These are phyloP conservation scores for Nakataea oryzae DNA, from an alignment of 2,329 filamentous ascomycete species.

Conservation along the genomic window DNA sequence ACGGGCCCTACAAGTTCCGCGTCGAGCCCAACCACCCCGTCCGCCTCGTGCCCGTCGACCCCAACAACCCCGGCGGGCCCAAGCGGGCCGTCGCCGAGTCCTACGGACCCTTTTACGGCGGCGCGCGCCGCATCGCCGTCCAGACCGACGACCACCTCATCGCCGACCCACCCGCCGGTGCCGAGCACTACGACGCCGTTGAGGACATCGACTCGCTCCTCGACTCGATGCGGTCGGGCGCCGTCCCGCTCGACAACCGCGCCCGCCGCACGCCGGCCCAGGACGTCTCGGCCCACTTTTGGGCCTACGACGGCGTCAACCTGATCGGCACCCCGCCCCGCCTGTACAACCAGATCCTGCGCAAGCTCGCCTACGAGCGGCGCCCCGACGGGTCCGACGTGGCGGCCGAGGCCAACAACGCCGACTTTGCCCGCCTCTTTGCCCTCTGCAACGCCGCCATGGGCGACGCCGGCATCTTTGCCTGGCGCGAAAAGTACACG, in stretches of 20 bases:
- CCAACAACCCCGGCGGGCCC: conserved; percentile 3
- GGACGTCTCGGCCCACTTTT: conserved; percentile 4
- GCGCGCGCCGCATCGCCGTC: conserved; percentile 4
- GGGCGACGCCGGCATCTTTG: conserved; percentile 6
- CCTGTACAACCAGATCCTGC: conserved; percentile 6
- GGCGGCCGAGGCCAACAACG: conserved; percentile 8
- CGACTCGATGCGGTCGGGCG: conserved; percentile 5
- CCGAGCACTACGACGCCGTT: background rate
- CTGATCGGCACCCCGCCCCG: conserved; percentile 6
- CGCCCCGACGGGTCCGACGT: conserved; percentile 4
- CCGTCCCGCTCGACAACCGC: conserved; percentile 2
- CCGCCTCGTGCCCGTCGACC: conserved; percentile 4
- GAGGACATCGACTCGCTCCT: conserved; percentile 6
- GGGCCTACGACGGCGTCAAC: conserved; percentile 5
- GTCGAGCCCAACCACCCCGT: conserved; percentile 10
- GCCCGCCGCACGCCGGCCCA: conserved; percentile 4
- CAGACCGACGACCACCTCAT: conserved; percentile 5
- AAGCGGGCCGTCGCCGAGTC: background rate
- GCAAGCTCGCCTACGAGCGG: conserved; percentile 5
- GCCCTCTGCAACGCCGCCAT: conserved; percentile 6
- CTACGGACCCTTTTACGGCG: conserved; percentile 5
- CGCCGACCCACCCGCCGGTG: conserved; percentile 4
- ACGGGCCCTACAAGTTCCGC: conserved; percentile 7
- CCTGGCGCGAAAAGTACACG: conserved; percentile 6
- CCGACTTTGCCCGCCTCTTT: conserved; percentile 16